A percentile compares a stretch with the other conserved stretches of the same genome.
phyloP scores from a whole-genome alignment of 2,329 filamentous ascomycete genomes.

The Cladosporium cucumerinum region DNA sequence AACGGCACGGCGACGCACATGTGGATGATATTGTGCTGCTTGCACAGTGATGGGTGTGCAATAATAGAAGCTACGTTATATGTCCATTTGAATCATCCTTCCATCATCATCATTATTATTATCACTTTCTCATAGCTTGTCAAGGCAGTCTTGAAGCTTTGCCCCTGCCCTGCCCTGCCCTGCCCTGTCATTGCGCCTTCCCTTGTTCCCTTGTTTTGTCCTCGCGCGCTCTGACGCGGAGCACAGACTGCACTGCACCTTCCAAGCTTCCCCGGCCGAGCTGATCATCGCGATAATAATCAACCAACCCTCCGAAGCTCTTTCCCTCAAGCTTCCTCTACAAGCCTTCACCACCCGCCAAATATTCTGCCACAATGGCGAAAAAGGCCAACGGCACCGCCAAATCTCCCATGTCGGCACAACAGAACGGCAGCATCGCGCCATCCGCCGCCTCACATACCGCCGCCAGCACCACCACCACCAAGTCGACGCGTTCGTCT shows the following conservation, averaged over 20 bases:
- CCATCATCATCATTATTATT: not conserved
- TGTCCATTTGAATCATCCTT: not conserved
- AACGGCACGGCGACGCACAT: not conserved
- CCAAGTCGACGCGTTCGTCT: constrained; percentile 19
- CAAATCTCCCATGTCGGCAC: constrained; percentile 22
- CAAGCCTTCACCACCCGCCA: not conserved
- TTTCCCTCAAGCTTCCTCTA: not conserved
- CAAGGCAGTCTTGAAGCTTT: not conserved
- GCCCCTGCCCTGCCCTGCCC: not conserved
- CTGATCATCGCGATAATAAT: not conserved
- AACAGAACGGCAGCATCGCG: constrained; percentile 20
- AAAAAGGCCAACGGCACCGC: constrained; percentile 6
- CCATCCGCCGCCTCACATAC: constrained; percentile 1
- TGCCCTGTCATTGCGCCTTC: no score
- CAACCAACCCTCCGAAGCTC: no score
- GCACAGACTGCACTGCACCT: not conserved
- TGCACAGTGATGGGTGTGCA: not conserved
- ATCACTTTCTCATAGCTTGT: not conserved
- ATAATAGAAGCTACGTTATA: not conserved
- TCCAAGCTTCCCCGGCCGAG: constrained; percentile 2
- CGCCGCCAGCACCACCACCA: constrained; percentile 3
- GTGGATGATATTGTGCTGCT: not conserved
- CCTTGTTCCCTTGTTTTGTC: not conserved
- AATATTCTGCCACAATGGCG: not conserved
- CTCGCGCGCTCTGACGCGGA: not conserved